phyloP scores from a whole-genome alignment of 805 yeast species.

The Danielia reshetovae region DNA sequence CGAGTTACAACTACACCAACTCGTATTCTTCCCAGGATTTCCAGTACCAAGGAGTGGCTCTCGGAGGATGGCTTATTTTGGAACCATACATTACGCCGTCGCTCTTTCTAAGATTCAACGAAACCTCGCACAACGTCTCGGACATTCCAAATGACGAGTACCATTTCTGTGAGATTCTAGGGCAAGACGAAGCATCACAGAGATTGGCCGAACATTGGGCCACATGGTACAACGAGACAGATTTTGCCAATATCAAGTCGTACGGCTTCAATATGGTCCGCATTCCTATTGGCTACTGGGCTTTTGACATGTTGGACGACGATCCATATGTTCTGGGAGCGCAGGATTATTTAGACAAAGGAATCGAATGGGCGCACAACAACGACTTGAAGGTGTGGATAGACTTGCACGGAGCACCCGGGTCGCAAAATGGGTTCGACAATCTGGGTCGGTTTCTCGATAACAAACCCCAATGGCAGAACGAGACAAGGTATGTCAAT shows the following conservation, averaged over 20 bases:
- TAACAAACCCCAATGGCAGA: slow-evolving; percentile 13
- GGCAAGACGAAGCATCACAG: slow-evolving; percentile 39
- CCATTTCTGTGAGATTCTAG: slow-evolving; percentile 46
- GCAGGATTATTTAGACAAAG: slow-evolving; percentile 57
- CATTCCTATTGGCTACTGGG: slow-evolving; percentile 82
- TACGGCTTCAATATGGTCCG: slow-evolving; percentile 68
- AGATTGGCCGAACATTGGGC: slow-evolving; percentile 53
- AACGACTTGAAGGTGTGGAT: slow-evolving; percentile 64
- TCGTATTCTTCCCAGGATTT: slow-evolving; percentile 6
- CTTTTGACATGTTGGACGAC: slow-evolving; percentile 44
- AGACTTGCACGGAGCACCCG: slow-evolving; percentile 80
- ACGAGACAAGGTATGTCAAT: slow-evolving; percentile 5
- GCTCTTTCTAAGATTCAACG: slow-evolving; percentile 42
- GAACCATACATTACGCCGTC: slow-evolving; percentile 73
- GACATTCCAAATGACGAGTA: slow-evolving; percentile 60
- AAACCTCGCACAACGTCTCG: slow-evolving; percentile 15
- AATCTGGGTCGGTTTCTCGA: slow-evolving; percentile 51
- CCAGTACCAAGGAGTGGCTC: slow-evolving; percentile 30
- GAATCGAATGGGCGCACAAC: slow-evolving; percentile 63
- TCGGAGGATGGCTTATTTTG: slow-evolving; percentile 72
- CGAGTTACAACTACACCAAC: slow-evolving; percentile 5
- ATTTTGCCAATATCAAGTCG: slow-evolving; percentile 46
- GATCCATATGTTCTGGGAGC: slow-evolving; percentile 72
- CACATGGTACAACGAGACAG: slow-evolving; percentile 55
- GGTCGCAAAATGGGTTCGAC: slow-evolving; percentile 84